phyloP scores from a whole-genome alignment of 257 asterid genomes.

The Forsythia suspensa region DNA sequence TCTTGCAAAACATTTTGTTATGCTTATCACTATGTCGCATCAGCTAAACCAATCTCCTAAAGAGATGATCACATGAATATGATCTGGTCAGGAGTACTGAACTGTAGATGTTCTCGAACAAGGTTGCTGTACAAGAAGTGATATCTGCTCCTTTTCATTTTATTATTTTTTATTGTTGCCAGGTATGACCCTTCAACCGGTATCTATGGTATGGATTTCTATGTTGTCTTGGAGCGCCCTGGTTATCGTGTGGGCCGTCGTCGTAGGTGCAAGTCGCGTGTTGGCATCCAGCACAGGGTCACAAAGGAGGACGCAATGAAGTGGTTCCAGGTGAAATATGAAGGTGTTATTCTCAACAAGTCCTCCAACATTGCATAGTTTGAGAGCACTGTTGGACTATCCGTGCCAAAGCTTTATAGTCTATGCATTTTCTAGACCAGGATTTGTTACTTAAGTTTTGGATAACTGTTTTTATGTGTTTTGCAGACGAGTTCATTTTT shows the following conservation, averaged over 20 bases:
- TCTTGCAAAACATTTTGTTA: too few relatives aligned
- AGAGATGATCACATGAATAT: too few relatives aligned
- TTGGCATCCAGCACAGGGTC: conserved; percentile 81
- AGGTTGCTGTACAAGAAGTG: background rate
- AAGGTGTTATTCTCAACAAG: conserved; percentile 79
- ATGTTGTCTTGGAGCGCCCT: conserved; percentile 63
- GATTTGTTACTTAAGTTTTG: background rate
- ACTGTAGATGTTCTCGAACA: background rate
- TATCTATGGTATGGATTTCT: conserved; percentile 86
- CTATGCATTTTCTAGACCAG: background rate
- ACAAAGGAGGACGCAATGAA: conserved; percentile 80
- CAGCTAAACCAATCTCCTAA: too few relatives aligned
- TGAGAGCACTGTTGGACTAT: background rate
- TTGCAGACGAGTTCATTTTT: background rate
- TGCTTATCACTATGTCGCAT: too few relatives aligned
- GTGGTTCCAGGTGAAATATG: conserved; percentile 83
- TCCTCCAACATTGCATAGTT: conserved; percentile 44
- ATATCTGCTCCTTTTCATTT: background rate
- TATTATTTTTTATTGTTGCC: background rate
- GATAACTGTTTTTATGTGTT: background rate
- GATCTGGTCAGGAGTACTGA: too few relatives aligned
- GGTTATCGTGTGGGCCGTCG: conserved; percentile 82
- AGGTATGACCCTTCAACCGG: conserved; percentile 88
- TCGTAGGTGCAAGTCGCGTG: conserved; percentile 78
- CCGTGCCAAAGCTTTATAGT: background rate